Evolutionary conservation across 306 rosid genomes (phyloP).

Genomic region (Sechiopsis laciniata): DNA sequence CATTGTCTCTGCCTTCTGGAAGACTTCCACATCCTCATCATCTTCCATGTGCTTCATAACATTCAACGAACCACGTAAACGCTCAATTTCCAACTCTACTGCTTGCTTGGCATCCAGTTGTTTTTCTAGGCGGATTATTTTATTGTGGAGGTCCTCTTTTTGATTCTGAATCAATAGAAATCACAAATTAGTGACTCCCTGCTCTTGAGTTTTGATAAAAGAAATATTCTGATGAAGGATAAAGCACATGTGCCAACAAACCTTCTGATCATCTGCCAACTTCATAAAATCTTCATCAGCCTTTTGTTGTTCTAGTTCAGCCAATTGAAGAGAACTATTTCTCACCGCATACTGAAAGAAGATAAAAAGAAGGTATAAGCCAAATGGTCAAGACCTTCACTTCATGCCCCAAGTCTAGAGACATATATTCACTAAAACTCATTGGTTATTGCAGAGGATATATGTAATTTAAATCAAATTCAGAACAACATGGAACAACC

Average conservation of each 20-base stretch:
- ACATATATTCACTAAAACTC: no score
- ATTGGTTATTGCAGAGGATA: no score
- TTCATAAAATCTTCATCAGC: conserved; percentile 71
- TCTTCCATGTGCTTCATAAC: conserved; percentile 75
- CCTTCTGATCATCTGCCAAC: conserved; percentile 95
- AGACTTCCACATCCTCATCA: conserved; percentile 73
- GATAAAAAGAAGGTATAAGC: conserved; percentile 33
- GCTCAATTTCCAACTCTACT: conserved; percentile 86
- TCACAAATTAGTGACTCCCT: conserved; percentile 29
- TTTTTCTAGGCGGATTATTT: conserved; percentile 67
- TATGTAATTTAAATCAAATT: no score
- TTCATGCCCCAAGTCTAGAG: background rate
- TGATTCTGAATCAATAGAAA: conserved; percentile 59
- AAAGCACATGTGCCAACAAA: conserved; percentile 32
- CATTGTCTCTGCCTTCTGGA: conserved; percentile 56
- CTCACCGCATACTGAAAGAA: conserved; percentile 50
- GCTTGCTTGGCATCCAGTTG: conserved; percentile 77
- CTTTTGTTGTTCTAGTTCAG: conserved; percentile 69
- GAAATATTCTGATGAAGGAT: conserved; percentile 24
- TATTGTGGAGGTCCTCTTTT: conserved; percentile 71
- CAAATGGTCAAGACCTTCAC: conserved; percentile 23
- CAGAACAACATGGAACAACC: no score
- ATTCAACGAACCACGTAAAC: conserved; percentile 64
- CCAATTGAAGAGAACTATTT: conserved; percentile 75
- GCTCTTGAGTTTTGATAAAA: conserved; percentile 25